These are phyloP conservation scores for Clarireedia homoeocarpa DNA, from an alignment of 2,329 filamentous ascomycete species.

Conservation along the genomic window DNA sequence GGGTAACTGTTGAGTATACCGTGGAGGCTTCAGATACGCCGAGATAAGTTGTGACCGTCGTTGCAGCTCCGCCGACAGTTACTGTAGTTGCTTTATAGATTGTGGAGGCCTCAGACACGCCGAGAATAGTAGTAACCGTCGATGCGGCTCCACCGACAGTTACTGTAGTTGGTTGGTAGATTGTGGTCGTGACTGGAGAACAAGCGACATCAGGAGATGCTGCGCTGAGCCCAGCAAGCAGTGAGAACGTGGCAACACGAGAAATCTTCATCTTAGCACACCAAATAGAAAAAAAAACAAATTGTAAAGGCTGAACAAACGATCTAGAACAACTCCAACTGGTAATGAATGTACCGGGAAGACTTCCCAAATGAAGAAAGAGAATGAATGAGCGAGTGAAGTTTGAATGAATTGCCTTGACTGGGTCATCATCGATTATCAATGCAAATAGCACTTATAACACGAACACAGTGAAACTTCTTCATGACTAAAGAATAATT, in stretches of 20 bases:
- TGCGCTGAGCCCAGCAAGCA: neutral
- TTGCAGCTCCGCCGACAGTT: too few species aligned
- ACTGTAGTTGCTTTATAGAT: too few species aligned
- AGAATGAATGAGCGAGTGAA: neutral
- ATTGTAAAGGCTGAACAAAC: neutral
- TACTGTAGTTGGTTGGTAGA: constrained; percentile 2
- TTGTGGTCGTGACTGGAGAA: constrained; percentile 2
- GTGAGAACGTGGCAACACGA: constrained; percentile 1
- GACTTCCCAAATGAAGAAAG: neutral
- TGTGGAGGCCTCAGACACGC: too few species aligned
- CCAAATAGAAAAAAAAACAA: neutral
- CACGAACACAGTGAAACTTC: neutral
- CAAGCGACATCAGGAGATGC: constrained; percentile 3
- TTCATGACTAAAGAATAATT: neutral
- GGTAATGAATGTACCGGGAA: constrained; percentile 4
- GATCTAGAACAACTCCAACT: neutral
- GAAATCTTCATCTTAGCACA: neutral
- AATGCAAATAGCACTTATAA: neutral
- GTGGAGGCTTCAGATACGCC: too few species aligned
- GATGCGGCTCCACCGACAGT: neutral
- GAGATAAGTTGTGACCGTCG: too few species aligned
- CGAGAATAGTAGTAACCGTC: neutral
- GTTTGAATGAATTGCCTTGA: neutral
- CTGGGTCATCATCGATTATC: neutral
- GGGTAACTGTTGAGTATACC: neutral